These are phyloP conservation scores for Hordeum marinum DNA, from an alignment of 176 grass and related monocot genomes.

Conservation along the genomic window DNA sequence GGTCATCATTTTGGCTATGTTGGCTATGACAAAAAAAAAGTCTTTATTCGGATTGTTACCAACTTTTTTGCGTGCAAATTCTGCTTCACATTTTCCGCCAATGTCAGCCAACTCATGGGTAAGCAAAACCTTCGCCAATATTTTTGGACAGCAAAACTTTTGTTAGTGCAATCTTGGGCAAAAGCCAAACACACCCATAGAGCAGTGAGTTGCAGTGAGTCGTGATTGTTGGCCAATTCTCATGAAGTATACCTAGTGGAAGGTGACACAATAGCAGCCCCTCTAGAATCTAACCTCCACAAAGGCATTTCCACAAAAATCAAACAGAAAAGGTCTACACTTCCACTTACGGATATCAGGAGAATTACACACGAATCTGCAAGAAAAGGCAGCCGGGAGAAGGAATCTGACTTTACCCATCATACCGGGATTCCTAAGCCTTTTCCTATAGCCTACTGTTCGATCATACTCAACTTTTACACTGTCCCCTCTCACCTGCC, in stretches of 20 bases:
- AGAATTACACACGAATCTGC: slow-evolving; percentile 40
- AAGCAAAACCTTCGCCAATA: too few species aligned
- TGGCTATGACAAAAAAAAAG: too few species aligned
- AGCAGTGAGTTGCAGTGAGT: background rate
- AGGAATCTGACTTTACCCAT: slow-evolving; percentile 30
- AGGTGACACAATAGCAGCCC: background rate
- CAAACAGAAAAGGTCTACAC: background rate
- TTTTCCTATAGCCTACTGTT: slow-evolving; percentile 37
- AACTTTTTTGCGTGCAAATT: too few species aligned
- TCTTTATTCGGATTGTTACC: too few species aligned
- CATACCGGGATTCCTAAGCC: slow-evolving; percentile 30
- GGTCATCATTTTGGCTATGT: background rate
- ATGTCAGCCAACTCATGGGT: too few species aligned
- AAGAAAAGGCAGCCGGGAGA: slow-evolving; percentile 15
- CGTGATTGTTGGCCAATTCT: background rate
- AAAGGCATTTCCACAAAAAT: background rate
- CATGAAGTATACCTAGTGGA: slow-evolving; percentile 10
- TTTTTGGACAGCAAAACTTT: too few species aligned
- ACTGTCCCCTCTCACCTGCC: slow-evolving; percentile 19
- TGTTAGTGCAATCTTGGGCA: too few species aligned
- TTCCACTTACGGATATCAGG: slow-evolving; percentile 18
- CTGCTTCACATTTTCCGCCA: too few species aligned
- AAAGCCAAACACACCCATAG: too few species aligned
- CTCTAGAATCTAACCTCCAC: background rate
- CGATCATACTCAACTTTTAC: slow-evolving; percentile 28